Base-by-base conservation (phyloP, 75 land plant genomes). In the Cupressus sempervirens region DNA sequence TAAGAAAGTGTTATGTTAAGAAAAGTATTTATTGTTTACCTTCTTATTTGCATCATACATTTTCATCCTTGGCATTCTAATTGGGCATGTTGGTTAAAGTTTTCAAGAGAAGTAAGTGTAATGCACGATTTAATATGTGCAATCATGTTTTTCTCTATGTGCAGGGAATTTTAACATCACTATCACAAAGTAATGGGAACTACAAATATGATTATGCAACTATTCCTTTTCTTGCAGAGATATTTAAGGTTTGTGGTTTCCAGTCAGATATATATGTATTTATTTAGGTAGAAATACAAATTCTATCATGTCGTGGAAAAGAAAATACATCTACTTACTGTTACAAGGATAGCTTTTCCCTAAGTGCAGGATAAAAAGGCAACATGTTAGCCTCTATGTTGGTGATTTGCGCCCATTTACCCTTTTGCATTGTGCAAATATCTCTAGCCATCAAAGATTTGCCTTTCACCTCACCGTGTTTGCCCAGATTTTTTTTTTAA, bases 161-260 rank as follows among this genome's bases (percentile, higher is more conserved):
- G 35, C 91, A 97, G 99, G 99, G 99, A 68, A 97, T 97, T 70
- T 89, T 97, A 82, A 97, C 99, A n/a, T 90, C 96, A 62, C 86
- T 97, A 7, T 97, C 99, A 40, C 98, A 97, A 87, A 94, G 88
- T 83, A 87, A 93, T 89, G 98, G 98, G 13, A 86, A 89, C 30
- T 97, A 97, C 74, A 85, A 73, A 76, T 97, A 97, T 84, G 95
- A 97, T 82, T 97, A 95, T 86, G 99, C 96, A 7, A 97, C 98
- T 4, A 88, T 97, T 84, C 99, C 99, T 50, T 94, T 97, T 84
- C 92, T 97, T 68, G 97, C 94, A 75, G 99, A 97, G 85, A 84
- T 94, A 45, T 91, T 93, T 18, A 97, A 97, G 98, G 99, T 97
- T 84, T 15, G 83, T 13, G 8, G 52, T 30, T 41, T 86, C 10